Evolutionary conservation across 2,329 filamentous ascomycete species (phyloP), one percentile per base, ranked within the genome.

Genomic region (Chaetomiaceae sp.): DNA sequence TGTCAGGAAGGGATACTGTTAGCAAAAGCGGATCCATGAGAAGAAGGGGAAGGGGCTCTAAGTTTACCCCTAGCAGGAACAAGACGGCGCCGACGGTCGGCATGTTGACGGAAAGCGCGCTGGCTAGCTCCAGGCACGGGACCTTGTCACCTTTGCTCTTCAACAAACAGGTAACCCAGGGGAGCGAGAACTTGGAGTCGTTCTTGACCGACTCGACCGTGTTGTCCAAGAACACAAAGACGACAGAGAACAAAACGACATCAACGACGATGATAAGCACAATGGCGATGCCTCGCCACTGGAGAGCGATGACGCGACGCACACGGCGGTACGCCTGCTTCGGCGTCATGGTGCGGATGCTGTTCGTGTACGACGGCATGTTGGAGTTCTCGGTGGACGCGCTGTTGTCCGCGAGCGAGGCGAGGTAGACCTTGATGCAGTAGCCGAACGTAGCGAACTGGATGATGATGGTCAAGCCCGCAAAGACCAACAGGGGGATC

Each of bases 341-440:
- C 10, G 90, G 88, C 8, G 86, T 87, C 62, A 89, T 79, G 50
- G 83, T 87, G 52, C 79, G 79, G 46, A 90, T 70, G 63, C 88
- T 95, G 60, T 79, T 81, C 11, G 78, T 76, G 67, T 90, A 90
- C 0, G 83, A 84, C 0, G 87, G 86, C 26, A 94, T 70, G 24
- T 75, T 78, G 3, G 86, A 88, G 58, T 77, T 81, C 41, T 83
- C 82, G 0, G 85, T 88, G 4, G 83, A 82, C 29, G 77, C 71
- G 45, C 79, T 77, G 56, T 80, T 81, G 63, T 95, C 88, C 50
- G 81, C 77, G 45, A 95, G 73, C 20, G 90, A 90, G 46, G 83
- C 84, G 44, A 98, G 74, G 63, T 97, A 98, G 39, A 98, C 88
- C 62, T 95, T 89, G 68, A 95, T 85, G 65, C 93, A 97, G 70